Base-by-base conservation (phyloP, 352 stramenopile genomes). In the Globisporangium abappressorium region DNA sequence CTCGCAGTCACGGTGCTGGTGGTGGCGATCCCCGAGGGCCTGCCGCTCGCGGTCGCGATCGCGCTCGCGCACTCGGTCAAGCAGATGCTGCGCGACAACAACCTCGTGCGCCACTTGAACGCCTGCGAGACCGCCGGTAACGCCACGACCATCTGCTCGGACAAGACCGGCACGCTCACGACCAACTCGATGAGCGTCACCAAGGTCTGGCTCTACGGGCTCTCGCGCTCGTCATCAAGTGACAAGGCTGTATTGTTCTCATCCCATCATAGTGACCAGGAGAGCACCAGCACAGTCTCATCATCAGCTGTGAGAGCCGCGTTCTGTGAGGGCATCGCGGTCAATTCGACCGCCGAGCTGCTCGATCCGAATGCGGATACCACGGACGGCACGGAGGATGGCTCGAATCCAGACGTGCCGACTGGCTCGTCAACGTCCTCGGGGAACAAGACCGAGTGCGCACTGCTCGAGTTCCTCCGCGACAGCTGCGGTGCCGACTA, bases 51-150 rank as follows among this genome's bases (percentile, higher is more conserved):
- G 22, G 90, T 98, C 12, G 96, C 91, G 22, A 96, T 98, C 58
- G 84, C 88, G 3, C 75, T 98, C 18, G 89, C 91, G 3, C 92
- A 96, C 65, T 93, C 82, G 3, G 98, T 95, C 9, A 93, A 93
- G 38, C 95, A 98, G 69, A 99, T 99, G 96, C 96, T 98, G 65
- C 87, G 90, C 62, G 94, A 98, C 66, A 92, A 98, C 70, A 99
- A 98, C 77, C 85, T 99, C 26, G 97, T 99, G 33, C 97, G 97
- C 57, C 90, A 98, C 62, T 76, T 99, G 59, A 85, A 96, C 51
- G 96, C 96, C 12, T 99, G 96, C 74, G 97, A 99, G 81, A 99
- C 97, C 4, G 98, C 98, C 84, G 96, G 97, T 38, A 98, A 95
- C 76, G 96, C 96, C 22, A 99, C 96, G 2, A 98, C 94, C 15